phyloP scores from a whole-genome alignment of 371 early-diverging fungal genomes.

The Mortierella sp. region DNA sequence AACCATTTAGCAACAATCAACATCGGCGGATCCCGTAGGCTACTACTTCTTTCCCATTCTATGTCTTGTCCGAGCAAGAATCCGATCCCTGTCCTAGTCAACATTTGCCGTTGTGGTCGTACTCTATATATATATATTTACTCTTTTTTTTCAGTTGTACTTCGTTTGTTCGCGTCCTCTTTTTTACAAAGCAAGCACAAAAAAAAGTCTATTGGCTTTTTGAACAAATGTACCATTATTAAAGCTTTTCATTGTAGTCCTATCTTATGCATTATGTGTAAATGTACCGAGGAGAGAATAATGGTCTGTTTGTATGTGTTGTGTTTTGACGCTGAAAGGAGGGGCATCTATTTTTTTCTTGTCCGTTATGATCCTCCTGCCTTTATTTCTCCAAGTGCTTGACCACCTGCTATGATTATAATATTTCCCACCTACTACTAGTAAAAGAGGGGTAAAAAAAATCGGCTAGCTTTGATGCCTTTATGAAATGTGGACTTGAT shows the following conservation, averaged over 20 bases:
- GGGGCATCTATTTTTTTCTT: neutral
- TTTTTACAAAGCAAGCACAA: conserved; percentile 7
- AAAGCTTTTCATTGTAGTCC: conserved; percentile 7
- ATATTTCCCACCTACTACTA: neutral
- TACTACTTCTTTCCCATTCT: neutral
- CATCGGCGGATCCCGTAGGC: neutral
- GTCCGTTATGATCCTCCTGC: too few relatives aligned
- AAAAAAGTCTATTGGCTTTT: conserved; percentile 2
- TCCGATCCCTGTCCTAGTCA: neutral
- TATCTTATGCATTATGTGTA: neutral
- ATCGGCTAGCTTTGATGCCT: neutral
- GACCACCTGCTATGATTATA: too few relatives aligned
- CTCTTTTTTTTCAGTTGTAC: conserved; percentile 3
- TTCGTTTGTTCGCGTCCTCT: neutral
- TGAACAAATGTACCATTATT: conserved; percentile 32
- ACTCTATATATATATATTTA: conserved; percentile 3
- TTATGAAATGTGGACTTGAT: too few relatives aligned
- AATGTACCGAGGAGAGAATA: too few relatives aligned
- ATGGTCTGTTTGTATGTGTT: too few relatives aligned
- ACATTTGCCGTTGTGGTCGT: neutral
- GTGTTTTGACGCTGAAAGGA: neutral
- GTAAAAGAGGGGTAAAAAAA: conserved; percentile 2
- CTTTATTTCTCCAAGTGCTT: too few relatives aligned
- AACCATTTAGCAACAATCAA: neutral
- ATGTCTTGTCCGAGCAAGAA: too few relatives aligned